Evolutionary conservation across 192 early-diverging fungal species (phyloP).

Genomic region (Obelidium mucronatum): DNA sequence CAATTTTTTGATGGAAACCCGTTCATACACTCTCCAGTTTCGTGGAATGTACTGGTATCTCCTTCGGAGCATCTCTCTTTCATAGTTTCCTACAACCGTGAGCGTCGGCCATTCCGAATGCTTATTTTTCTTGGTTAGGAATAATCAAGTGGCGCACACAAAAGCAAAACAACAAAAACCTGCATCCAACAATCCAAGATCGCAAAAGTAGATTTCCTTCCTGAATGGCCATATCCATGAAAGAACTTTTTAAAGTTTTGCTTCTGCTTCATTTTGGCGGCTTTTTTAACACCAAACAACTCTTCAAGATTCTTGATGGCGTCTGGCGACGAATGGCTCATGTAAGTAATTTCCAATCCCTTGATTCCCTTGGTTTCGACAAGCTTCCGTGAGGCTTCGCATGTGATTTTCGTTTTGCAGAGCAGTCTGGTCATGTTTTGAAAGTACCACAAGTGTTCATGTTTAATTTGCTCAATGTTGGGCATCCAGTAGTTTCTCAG

Average conservation of each 20-base stretch:
- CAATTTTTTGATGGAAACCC: slow-evolving; percentile 1
- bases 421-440: not conserved
- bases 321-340: slow-evolving; percentile 10
- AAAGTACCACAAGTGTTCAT: not conserved
- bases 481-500: slow-evolving; percentile 22
- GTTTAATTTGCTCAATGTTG: slow-evolving; percentile 9
- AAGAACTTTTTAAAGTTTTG: too few relatives aligned
- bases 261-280: too few relatives aligned
- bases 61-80: not conserved
- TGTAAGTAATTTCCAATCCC: not conserved
- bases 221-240: slow-evolving; percentile 11
- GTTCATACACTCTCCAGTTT: too few relatives aligned
- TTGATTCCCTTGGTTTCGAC: not conserved
- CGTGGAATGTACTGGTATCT: too few relatives aligned
- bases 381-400: not conserved
- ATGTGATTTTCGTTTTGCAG: slow-evolving; percentile 4
- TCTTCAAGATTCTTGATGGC: not conserved
- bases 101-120: slow-evolving; percentile 30
- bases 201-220: not conserved
- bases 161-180: too few relatives aligned
- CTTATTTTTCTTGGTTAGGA: too few relatives aligned
- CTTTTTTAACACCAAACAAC: not conserved
- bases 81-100: slow-evolving; percentile 7
- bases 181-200: slow-evolving; percentile 28
- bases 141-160: too few relatives aligned